Percentiles rank a stretch among this genome's conserved stretches.
phyloP scores from a whole-genome alignment of 768 basidiomycete genomes.

The Ephemerocybe angulata region DNA sequence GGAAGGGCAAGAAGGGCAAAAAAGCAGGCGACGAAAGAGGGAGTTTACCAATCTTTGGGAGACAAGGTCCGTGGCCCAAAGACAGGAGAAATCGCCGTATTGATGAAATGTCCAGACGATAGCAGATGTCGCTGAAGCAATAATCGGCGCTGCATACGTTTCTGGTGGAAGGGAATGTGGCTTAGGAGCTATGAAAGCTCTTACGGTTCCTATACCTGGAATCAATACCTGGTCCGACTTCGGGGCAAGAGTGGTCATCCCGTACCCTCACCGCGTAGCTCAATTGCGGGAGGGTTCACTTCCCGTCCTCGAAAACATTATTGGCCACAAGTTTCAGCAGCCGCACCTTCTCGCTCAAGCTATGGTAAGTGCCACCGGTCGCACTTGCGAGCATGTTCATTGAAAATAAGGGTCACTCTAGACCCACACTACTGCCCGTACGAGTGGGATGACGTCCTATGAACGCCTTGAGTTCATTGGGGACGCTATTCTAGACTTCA shows the following conservation, averaged over 20 bases:
- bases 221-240: conserved; percentile 76
- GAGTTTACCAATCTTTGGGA: conserved; percentile 49
- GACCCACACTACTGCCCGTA: conserved; percentile 66
- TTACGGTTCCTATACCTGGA: conserved; percentile 62
- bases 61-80: conserved; percentile 78
- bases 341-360: conserved; percentile 69
- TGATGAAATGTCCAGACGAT: conserved; percentile 46
- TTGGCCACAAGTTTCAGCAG: conserved; percentile 58
- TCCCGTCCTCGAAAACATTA: conserved; percentile 56
- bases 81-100: no score
- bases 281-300: conserved; percentile 47
- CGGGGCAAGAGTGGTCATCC: conserved; percentile 41
- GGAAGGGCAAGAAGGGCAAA: no score
- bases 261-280: conserved; percentile 40
- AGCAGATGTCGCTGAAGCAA: conserved; percentile 82
- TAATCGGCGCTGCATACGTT: conserved; percentile 78
- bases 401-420: conserved; percentile 30
- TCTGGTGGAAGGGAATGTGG: conserved; percentile 68
- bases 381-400: neutral
- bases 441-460: conserved; percentile 54
- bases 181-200: conserved; percentile 56
- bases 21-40: conserved; percentile 37
- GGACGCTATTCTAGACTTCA: conserved; percentile 80
- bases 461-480: conserved; percentile 84
- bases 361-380: conserved; percentile 49